A percentile compares a stretch with the other conserved stretches of the same genome.
These are phyloP conservation scores for Hyphopichia fennica DNA, from an alignment of 1,139 yeast species.

Conservation along the genomic window DNA sequence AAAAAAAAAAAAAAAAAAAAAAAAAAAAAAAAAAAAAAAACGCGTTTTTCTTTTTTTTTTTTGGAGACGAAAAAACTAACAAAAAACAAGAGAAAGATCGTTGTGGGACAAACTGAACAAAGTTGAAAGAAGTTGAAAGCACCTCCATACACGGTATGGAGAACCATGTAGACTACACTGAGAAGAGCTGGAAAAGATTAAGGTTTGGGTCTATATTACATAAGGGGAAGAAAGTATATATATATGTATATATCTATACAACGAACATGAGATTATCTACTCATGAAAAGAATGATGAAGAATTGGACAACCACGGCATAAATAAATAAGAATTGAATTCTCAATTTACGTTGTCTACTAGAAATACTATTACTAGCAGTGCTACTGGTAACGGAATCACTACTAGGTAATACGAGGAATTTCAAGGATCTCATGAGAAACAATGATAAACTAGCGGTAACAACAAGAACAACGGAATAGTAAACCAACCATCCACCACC, in stretches of 20 bases:
- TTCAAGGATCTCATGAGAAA: slow-evolving; percentile 83
- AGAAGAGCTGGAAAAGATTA: too few relatives aligned
- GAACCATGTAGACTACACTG: too few relatives aligned
- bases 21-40: too few relatives aligned
- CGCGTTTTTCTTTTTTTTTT: background rate
- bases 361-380: slow-evolving; percentile 53
- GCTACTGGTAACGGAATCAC: slow-evolving; percentile 41
- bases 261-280: slow-evolving; percentile 23
- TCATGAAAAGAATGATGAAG: slow-evolving; percentile 38
- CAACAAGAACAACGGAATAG: slow-evolving; percentile 41
- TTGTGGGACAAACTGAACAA: too few relatives aligned
- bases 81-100: too few relatives aligned
- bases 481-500: slow-evolving; percentile 36
- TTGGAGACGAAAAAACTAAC: too few relatives aligned
- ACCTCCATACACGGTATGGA: too few relatives aligned
- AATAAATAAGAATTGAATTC: slow-evolving; percentile 82
- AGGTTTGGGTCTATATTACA: background rate
- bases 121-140: too few relatives aligned
- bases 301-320: slow-evolving; percentile 86
- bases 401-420: slow-evolving; percentile 66
- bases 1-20: too few relatives aligned
- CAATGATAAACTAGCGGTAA: slow-evolving; percentile 57
- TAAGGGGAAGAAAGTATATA: background rate
- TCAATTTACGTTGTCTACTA: slow-evolving; percentile 71
- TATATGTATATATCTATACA: too few relatives aligned